These are phyloP conservation scores for Glonium stellatum DNA, from an alignment of 495 filamentous ascomycete species.

Conservation along the genomic window DNA sequence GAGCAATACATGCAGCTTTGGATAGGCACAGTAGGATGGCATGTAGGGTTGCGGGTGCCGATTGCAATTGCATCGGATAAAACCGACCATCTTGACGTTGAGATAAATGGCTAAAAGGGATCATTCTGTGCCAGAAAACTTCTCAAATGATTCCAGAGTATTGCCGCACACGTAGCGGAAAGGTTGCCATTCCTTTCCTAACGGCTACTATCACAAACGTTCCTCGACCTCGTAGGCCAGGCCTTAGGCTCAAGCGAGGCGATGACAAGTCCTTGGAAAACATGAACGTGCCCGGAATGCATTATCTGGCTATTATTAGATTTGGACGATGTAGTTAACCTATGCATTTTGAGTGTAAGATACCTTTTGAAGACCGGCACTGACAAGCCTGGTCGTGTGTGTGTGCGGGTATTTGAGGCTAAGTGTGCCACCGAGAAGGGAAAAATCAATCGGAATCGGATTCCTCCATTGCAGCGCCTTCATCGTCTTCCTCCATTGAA, in stretches of 20 bases:
- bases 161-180: too few species aligned
- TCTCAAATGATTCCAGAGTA: too few species aligned
- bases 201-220: too few species aligned
- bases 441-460: slow-evolving; percentile 6
- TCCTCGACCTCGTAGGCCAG: too few species aligned
- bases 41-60: slow-evolving; percentile 20
- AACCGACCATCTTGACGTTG: background rate
- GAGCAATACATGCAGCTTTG: slow-evolving; percentile 22
- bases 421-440: background rate
- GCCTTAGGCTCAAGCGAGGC: background rate
- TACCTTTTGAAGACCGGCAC: background rate
- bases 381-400: background rate
- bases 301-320: slow-evolving; percentile 4
- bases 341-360: slow-evolving; percentile 1
- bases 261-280: background rate
- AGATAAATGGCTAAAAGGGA: too few species aligned
- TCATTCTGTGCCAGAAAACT: too few species aligned
- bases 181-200: too few species aligned
- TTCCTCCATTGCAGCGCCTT: slow-evolving; percentile 5
- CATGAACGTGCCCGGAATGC: background rate
- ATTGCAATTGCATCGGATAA: background rate
- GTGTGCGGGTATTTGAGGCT: background rate
- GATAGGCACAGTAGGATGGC: slow-evolving; percentile 20
- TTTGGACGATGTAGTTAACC: slow-evolving; percentile 4
- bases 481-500: slow-evolving; percentile 8